Conservation (phyloP, 495 filamentous ascomycete genomes). For the Arthonia radiata region DNA sequence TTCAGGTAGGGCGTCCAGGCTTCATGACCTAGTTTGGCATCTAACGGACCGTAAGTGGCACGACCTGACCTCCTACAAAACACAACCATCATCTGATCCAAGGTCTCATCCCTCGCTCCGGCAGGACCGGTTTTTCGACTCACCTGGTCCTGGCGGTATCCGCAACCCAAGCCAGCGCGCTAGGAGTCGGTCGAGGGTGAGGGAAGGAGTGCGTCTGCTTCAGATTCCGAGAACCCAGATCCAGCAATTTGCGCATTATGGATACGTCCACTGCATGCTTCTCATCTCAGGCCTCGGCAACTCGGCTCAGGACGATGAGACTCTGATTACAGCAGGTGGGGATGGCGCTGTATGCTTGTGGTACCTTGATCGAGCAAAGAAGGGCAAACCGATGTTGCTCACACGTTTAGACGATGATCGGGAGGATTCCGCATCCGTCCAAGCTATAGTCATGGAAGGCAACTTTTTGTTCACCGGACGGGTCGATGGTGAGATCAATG, state of each 20-base stretch:
- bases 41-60: conserved; percentile 30
- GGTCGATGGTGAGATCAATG: conserved; percentile 70
- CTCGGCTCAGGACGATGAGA: conserved; percentile 38
- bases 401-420: conserved; percentile 45
- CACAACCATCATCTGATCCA: conserved; percentile 32
- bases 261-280: conserved; percentile 89
- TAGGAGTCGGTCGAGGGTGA: conserved; percentile 15
- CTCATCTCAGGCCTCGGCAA: conserved; percentile 41
- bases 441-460: conserved; percentile 63
- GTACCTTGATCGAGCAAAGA: conserved; percentile 32
- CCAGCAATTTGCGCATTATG: conserved; percentile 73
- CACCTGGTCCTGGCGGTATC: conserved; percentile 55
- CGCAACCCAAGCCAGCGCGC: conserved; percentile 38
- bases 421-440: conserved; percentile 42
- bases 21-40: conserved; percentile 2
- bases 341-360: conserved; percentile 86
- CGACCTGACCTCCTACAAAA: conserved; percentile 27
- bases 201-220: conserved; percentile 35
- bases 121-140: conserved; percentile 92
- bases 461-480: conserved; percentile 78
- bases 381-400: conserved; percentile 32
- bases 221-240: conserved; percentile 70
- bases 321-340: conserved; percentile 72
- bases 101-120: conserved; percentile 50
- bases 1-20: conserved; percentile 30